Base-by-base conservation (phyloP, 768 basidiomycete genomes). In the Mycena belliarum region DNA sequence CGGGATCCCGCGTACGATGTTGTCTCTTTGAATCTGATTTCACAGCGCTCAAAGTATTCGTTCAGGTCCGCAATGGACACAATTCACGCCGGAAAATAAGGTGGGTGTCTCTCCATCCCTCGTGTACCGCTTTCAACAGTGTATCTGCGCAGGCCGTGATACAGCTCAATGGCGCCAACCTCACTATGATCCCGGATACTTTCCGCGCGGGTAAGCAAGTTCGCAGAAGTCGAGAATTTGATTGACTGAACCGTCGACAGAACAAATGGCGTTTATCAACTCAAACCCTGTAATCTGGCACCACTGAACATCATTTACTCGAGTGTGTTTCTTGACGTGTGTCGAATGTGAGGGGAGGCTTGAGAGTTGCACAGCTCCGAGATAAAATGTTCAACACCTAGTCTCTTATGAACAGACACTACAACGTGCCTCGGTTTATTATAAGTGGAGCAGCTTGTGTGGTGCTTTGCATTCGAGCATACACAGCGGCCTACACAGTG, bases 1-100 rank as follows among this genome's bases (percentile, higher is more conserved):
- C 16, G 79, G 78, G 15, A 47, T 65, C 26, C 42, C 55, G 10
- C 74, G 76, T 77, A 68, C 11, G 63, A 14, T 52, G n/a, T n/a
- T n/a, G n/a, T n/a, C n/a, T n/a, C n/a, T n/a, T n/a, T n/a, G n/a
- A n/a, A n/a, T n/a, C n/a, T n/a, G n/a, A n/a, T n/a, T 47, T 29
- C 14, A 21, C 12, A 15, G 33, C 28, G 4, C 20, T n/a, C n/a
- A n/a, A n/a, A n/a, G 3, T 16, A 0, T 32, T 1, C 2, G 5
- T 25, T 5, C 55, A 65, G 59, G 65, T 18, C 65, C 65, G 10
- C 50, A 49, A 32, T 68, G 67, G 67, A 52, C 57, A 28, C 63
- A 61, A 21, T 68, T 59, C 47, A 68, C 67, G 8, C 55, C 64
- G n/a, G 2, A 49, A n/a, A 57, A 60, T 7, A 35, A 59, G 23